phyloP scores from a whole-genome alignment of 2,329 filamentous ascomycete genomes.

The Trichoderma sp. region DNA sequence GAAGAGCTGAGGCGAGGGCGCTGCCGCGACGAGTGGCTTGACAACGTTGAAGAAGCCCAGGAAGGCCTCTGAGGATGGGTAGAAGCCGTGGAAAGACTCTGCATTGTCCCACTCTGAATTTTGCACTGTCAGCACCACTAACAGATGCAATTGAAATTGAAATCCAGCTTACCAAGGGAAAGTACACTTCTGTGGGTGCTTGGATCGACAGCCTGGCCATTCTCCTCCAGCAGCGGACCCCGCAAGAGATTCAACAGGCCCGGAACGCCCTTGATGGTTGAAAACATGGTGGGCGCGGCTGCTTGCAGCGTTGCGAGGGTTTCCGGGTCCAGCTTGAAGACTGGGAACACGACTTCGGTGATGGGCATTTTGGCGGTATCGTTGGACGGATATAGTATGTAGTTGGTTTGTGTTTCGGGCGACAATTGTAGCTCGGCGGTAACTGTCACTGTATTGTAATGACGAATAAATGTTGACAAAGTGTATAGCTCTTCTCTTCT shows the following conservation, averaged over 20 bases:
- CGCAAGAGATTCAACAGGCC: neutral
- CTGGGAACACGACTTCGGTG: neutral
- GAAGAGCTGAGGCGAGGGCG: neutral
- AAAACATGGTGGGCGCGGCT: neutral
- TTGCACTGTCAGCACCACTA: neutral
- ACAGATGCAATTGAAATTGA: neutral
- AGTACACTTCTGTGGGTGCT: neutral
- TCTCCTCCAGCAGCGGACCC: neutral
- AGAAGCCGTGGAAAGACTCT: neutral
- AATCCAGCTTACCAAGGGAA: neutral
- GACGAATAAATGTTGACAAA: neutral
- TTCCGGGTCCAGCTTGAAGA: neutral
- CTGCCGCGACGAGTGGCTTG: neutral
- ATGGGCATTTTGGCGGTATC: neutral
- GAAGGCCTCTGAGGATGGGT: neutral
- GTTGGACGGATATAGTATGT: neutral
- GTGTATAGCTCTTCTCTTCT: neutral
- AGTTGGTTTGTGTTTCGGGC: neutral
- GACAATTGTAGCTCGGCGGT: neutral
- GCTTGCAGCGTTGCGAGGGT: neutral
- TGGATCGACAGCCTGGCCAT: neutral
- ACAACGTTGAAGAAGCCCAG: neutral
- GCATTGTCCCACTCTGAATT: neutral
- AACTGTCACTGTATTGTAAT: neutral
- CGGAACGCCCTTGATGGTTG: neutral